These are phyloP conservation scores for Phytopythium vexans DNA, from an alignment of 352 stramenopile species.

Conservation along the genomic window DNA sequence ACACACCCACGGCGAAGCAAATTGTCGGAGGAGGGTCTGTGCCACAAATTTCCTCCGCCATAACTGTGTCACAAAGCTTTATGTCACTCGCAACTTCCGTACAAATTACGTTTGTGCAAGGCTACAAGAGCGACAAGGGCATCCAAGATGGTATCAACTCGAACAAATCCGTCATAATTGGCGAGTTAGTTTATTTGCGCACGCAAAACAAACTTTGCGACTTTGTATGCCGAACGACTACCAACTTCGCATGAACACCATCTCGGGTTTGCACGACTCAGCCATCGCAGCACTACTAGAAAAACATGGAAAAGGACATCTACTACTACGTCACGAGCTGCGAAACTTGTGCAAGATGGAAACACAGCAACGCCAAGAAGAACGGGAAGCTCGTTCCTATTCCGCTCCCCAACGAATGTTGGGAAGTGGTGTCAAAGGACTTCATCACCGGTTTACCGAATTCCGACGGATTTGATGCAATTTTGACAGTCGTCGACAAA, in stretches of 20 bases:
- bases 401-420: constrained; percentile 14
- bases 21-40: too few relatives aligned
- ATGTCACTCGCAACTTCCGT: too few relatives aligned
- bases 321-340: constrained; percentile 17
- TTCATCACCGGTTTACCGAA: constrained; percentile 20
- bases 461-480: constrained; percentile 17
- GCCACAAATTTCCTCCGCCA: too few relatives aligned
- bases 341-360: constrained; percentile 20
- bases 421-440: constrained; percentile 22
- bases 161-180: too few relatives aligned
- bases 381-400: constrained; percentile 23
- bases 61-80: too few relatives aligned
- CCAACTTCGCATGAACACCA: constrained; percentile 8
- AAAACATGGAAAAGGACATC: constrained; percentile 9
- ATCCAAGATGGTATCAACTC: too few relatives aligned
- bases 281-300: constrained; percentile 8
- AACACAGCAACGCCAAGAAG: constrained; percentile 15
- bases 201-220: too few relatives aligned
- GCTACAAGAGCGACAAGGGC: too few relatives aligned
- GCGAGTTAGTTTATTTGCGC: too few relatives aligned
- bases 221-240: constrained; percentile 6
- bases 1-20: too few relatives aligned
- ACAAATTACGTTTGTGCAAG: too few relatives aligned
- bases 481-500: constrained; percentile 19
- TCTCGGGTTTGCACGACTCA: constrained; percentile 14